phyloP scores from a whole-genome alignment of 306 rosid species.

The Prunus davidiana region DNA sequence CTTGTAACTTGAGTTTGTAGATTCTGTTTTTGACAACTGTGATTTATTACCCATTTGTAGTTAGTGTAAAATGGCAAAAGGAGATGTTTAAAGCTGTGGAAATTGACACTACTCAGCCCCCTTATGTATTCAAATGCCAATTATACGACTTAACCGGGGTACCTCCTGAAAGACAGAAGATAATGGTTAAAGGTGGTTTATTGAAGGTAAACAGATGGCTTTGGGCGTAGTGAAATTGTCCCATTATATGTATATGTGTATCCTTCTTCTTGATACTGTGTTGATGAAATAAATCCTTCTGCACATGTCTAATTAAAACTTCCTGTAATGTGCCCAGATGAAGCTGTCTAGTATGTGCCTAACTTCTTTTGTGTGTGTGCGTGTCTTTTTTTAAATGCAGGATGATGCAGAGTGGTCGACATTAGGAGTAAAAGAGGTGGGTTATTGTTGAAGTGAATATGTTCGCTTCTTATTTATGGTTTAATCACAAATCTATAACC shows the following conservation, averaged over 20 bases:
- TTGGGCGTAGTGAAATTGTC: background rate
- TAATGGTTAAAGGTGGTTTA: conserved; percentile 98
- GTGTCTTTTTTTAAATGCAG: conserved; percentile 38
- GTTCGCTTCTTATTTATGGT: background rate
- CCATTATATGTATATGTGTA: background rate
- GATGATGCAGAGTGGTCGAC: conserved; percentile 91
- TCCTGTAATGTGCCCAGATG: background rate
- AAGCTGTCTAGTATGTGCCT: too few species aligned
- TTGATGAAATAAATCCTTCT: background rate
- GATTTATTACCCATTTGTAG: conserved; percentile 33
- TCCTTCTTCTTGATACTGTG: conserved; percentile 9
- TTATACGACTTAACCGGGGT: conserved; percentile 91
- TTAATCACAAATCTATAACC: background rate
- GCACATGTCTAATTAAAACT: background rate
- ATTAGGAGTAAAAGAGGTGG: conserved; percentile 79
- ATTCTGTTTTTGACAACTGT: conserved; percentile 9
- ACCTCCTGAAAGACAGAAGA: conserved; percentile 95
- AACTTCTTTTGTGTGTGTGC: conserved; percentile 6
- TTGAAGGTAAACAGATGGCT: conserved; percentile 59
- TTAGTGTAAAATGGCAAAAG: conserved; percentile 93
- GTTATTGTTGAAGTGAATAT: conserved; percentile 23
- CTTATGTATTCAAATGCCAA: conserved; percentile 92
- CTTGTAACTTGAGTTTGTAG: background rate
- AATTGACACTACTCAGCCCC: conserved; percentile 82
- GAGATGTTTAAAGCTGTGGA: conserved; percentile 76